Conservation (phyloP, 176 grass and related monocot species). For the Bothriochloa decipiens region DNA sequence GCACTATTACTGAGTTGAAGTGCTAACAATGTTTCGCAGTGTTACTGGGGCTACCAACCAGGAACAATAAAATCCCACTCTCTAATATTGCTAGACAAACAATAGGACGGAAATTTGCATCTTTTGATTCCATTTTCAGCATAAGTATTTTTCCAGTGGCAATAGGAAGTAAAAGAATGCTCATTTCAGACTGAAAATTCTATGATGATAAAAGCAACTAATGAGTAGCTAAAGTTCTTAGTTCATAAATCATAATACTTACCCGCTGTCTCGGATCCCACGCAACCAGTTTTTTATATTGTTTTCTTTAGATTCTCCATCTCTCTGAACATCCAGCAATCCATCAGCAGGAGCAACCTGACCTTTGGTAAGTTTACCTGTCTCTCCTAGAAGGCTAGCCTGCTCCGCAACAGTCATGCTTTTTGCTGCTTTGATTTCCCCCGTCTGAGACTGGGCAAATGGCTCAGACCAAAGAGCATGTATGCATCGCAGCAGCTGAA, state of each 20-base stretch:
- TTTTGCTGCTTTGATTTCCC: conserved; percentile 85
- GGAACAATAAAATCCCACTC: background rate
- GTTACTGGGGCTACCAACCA: background rate
- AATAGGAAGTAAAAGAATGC: background rate
- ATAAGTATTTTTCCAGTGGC: background rate
- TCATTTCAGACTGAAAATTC: background rate
- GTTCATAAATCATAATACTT: conserved; percentile 42
- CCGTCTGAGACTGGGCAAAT: conserved; percentile 60
- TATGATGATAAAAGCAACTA: background rate
- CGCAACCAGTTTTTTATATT: conserved; percentile 94
- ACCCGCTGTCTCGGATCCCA: conserved; percentile 94
- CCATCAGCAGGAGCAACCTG: conserved; percentile 71
- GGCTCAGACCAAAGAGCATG: conserved; percentile 84
- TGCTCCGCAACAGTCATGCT: conserved; percentile 82
- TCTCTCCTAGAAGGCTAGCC: conserved; percentile 88
- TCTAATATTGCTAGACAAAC: background rate
- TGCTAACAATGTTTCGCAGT: background rate
- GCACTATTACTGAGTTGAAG: background rate
- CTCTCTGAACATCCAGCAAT: conserved; percentile 63
- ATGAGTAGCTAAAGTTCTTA: background rate
- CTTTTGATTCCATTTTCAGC: background rate
- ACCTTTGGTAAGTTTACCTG: conserved; percentile 65
- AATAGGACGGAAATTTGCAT: background rate
- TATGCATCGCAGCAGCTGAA: conserved; percentile 82
- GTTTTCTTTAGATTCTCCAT: conserved; percentile 89